Base-by-base conservation (phyloP, 2,329 filamentous ascomycete species). In the Ascocoryne sarcoides region DNA sequence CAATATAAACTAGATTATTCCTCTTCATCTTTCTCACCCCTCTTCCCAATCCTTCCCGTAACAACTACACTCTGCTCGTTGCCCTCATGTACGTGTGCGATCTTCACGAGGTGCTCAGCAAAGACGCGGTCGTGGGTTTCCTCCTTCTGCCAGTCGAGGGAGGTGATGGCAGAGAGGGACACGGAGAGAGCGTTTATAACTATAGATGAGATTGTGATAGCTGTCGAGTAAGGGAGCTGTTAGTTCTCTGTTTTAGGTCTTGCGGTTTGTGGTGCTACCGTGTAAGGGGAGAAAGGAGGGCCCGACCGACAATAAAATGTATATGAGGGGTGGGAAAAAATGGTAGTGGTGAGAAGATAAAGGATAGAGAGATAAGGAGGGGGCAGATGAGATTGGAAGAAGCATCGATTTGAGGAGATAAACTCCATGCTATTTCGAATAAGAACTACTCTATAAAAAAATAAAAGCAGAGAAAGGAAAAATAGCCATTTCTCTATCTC, bases 61-160 rank as follows among this genome's bases (percentile, higher is more conserved):
- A 51, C 40, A 9, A 49, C 34, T 8, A 52, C 35, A 26, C 7
- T 26, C 26, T 43, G 29, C 10, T 38, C 42, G 7, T 35, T 32
- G 3, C 39, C 48, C n/a, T 49, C 48, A 40, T 50, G 46, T 23
- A 50, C 29, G 40, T 51, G 52, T 4, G 40, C 32, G 28, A 52
- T 32, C 33, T 45, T 49, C 10, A 35, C 12, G 16, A 56, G 15
- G 40, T 48, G 44, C 36, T 41, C 37, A 4, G 51, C 51, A 42
- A 56, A 56, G 2, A 43, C 35, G 9, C 39, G 32, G 29, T 56
- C 49, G 37, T 48, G 42, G n/a, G 47, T 52, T 3, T 37, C 31
- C 20, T 53, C 26, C 4, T 32, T 45, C 32, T 50, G 46, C 52
- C 52, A 56, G 33, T 56, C 53, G 12, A 56, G 33, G 28, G 46